phyloP scores from a whole-genome alignment of 345 rosid species.

The Rhizophora apiculata region DNA sequence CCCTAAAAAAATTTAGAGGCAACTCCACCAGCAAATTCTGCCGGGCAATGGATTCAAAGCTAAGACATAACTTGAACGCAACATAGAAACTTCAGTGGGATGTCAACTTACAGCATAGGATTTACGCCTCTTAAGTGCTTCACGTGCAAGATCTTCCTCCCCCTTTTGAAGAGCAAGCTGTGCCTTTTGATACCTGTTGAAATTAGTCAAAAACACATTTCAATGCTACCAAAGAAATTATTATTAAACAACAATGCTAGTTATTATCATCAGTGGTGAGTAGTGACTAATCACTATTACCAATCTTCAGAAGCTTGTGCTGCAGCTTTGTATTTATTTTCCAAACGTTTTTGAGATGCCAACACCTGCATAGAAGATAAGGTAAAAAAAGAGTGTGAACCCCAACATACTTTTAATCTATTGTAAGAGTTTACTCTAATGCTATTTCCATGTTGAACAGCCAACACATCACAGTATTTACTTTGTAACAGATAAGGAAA shows the following conservation, averaged over 20 bases:
- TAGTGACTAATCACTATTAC: slow-evolving; percentile 24
- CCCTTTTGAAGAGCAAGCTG: slow-evolving; percentile 77
- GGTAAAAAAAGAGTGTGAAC: background rate
- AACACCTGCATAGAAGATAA: slow-evolving; percentile 44
- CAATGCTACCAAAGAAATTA: background rate
- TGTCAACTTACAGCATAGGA: slow-evolving; percentile 56
- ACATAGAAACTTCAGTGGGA: background rate
- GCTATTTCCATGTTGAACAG: background rate
- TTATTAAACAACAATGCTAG: no score
- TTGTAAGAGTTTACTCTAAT: background rate
- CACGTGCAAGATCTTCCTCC: slow-evolving; percentile 85
- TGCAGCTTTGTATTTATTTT: slow-evolving; percentile 66
- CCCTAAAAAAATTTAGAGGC: background rate
- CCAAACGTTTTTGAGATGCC: slow-evolving; percentile 73
- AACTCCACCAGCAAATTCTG: background rate
- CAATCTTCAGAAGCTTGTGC: slow-evolving; percentile 71
- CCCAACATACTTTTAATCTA: background rate
- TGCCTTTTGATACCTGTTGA: slow-evolving; percentile 70
- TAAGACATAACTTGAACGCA: background rate
- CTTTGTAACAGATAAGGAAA: background rate
- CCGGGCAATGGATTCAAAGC: background rate
- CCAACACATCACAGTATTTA: background rate
- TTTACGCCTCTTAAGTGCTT: slow-evolving; percentile 79
- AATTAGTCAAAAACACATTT: slow-evolving; percentile 2
- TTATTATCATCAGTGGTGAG: background rate